phyloP scores from a whole-genome alignment of 2,329 filamentous ascomycete species.

The Diaporthe capsici region DNA sequence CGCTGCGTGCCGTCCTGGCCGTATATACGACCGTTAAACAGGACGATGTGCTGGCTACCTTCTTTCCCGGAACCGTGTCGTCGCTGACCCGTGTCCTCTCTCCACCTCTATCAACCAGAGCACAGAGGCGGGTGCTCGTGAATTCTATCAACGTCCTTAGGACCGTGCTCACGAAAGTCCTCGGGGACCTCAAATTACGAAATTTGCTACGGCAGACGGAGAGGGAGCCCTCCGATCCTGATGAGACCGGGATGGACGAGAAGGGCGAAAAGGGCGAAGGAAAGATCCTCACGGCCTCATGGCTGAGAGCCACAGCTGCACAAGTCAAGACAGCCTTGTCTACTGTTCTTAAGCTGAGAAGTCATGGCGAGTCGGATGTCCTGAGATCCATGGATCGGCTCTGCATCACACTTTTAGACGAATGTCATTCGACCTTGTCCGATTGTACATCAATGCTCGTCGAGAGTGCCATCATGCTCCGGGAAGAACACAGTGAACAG shows the following conservation, averaged over 20 bases:
- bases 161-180: constrained; percentile 65
- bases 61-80: constrained; percentile 90
- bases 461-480: constrained; percentile 83
- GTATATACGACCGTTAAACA: constrained; percentile 77
- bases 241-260: constrained; percentile 48
- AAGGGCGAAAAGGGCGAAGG: constrained; percentile 49
- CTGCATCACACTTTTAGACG: constrained; percentile 81
- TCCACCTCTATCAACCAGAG: constrained; percentile 71
- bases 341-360: constrained; percentile 81
- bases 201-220: constrained; percentile 57
- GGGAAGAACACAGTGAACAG: constrained; percentile 59
- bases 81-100: constrained; percentile 82
- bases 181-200: constrained; percentile 71
- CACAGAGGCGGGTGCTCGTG: constrained; percentile 73
- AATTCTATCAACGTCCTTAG: constrained; percentile 72
- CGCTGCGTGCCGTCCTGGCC: constrained; percentile 74
- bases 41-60: constrained; percentile 82
- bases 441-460: constrained; percentile 80
- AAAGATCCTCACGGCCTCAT: constrained; percentile 66
- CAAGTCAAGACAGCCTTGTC: constrained; percentile 89
- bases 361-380: constrained; percentile 78
- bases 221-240: constrained; percentile 31
- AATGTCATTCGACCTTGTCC: constrained; percentile 80
- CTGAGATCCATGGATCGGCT: constrained; percentile 76
- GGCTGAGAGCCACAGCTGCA: constrained; percentile 83